Evolutionary conservation across 805 yeast species (phyloP).

Genomic region (Pichia eremophila): DNA sequence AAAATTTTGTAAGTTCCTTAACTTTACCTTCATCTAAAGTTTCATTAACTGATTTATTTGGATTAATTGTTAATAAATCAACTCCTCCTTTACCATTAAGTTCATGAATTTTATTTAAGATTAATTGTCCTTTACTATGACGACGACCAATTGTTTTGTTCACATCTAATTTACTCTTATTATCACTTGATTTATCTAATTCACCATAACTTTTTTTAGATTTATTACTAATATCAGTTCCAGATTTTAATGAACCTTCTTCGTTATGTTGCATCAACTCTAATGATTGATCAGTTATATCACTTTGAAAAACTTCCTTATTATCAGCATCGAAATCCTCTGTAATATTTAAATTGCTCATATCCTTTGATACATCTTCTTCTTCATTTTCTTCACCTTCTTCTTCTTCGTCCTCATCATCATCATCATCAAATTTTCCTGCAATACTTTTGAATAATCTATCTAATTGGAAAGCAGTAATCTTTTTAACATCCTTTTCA

Average conservation of each 20-base stretch:
- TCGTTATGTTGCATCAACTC: too few relatives aligned
- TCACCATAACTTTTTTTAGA: background rate
- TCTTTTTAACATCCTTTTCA: constrained; percentile 84
- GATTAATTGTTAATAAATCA: constrained; percentile 12
- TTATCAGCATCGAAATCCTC: too few relatives aligned
- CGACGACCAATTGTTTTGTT: constrained; percentile 6
- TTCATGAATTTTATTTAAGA: constrained; percentile 9
- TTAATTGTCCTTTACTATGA: constrained; percentile 15
- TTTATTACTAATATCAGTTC: too few relatives aligned
- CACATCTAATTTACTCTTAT: too few relatives aligned
- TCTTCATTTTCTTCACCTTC: constrained; percentile 7
- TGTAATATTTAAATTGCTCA: background rate
- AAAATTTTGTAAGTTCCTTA: constrained; percentile 53
- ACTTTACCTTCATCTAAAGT: constrained; percentile 35
- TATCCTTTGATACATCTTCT: constrained; percentile 10
- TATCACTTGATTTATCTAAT: too few relatives aligned
- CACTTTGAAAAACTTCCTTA: too few relatives aligned
- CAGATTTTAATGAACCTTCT: too few relatives aligned
- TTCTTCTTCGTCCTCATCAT: constrained; percentile 2
- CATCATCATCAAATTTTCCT: constrained; percentile 11
- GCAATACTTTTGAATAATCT: constrained; percentile 49
- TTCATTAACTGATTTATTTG: constrained; percentile 15
- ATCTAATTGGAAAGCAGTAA: constrained; percentile 79
- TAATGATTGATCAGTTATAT: too few relatives aligned
- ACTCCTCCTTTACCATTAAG: constrained; percentile 10